Percentiles rank a stretch among this genome's conserved stretches.
phyloP scores from a whole-genome alignment of 1,284 basidiomycete genomes.

The Rhodotorula sp. region DNA sequence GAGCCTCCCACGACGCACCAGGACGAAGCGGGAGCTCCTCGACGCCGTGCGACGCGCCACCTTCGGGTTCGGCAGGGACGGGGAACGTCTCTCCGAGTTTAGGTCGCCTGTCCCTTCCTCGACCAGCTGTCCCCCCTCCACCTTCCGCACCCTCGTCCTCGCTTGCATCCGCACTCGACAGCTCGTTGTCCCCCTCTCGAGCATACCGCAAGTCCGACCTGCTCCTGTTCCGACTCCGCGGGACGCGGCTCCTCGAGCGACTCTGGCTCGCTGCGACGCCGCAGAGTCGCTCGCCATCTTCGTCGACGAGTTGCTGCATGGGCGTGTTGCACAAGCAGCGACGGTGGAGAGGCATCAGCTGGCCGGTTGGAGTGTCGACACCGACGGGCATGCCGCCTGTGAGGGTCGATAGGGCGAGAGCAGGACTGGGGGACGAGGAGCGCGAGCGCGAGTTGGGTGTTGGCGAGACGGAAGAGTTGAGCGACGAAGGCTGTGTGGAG shows the following conservation, averaged over 20 bases:
- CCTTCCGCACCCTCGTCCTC: neutral
- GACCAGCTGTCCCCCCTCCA: neutral
- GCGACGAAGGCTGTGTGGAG: neutral
- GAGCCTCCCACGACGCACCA: neutral
- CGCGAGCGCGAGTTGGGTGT: conserved; percentile 1
- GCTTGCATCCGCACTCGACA: neutral
- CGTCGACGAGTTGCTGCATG: conserved; percentile 12
- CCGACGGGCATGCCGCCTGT: conserved; percentile 3
- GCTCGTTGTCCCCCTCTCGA: neutral
- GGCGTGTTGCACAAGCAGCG: conserved; percentile 28
- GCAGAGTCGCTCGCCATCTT: conserved; percentile 17
- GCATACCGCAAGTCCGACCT: neutral
- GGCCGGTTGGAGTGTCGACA: conserved; percentile 4
- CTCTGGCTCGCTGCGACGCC: conserved; percentile 14
- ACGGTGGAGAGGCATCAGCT: conserved; percentile 19
- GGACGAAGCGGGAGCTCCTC: too few species aligned
- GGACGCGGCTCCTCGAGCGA: neutral
- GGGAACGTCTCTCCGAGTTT: conserved; percentile 9
- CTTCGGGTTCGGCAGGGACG: neutral
- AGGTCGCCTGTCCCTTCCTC: neutral
- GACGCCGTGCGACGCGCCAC: neutral
- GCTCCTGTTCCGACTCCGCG: neutral
- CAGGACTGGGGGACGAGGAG: conserved; percentile 1
- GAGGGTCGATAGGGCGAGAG: neutral
- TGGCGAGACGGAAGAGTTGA: neutral